These are phyloP conservation scores for Rubus idaeus DNA, from an alignment of 306 rosid genomes.

Conservation along the genomic window DNA sequence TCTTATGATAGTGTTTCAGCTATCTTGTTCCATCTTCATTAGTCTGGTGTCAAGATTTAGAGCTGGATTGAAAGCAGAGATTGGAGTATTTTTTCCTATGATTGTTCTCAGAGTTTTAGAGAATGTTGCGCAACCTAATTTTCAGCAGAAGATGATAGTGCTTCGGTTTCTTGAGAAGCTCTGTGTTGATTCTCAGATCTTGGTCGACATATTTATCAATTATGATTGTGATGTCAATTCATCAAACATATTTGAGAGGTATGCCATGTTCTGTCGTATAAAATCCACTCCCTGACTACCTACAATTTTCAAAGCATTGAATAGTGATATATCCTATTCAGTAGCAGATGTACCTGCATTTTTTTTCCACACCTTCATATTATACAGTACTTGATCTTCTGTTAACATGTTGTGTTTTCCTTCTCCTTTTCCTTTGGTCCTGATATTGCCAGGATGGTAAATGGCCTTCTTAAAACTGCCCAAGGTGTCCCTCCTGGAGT, in stretches of 20 bases:
- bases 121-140: conserved; percentile 95
- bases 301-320: conserved; percentile 9
- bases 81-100: conserved; percentile 99
- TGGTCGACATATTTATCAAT: conserved; percentile 94
- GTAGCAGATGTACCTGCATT: conserved; percentile 17
- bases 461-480: conserved; percentile 99
- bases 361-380: background rate
- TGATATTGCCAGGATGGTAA: conserved; percentile 79
- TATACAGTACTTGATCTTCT: conserved; percentile 22
- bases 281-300: conserved; percentile 12
- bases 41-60: conserved; percentile 98
- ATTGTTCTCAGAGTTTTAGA: conserved; percentile 97
- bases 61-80: conserved; percentile 97
- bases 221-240: conserved; percentile 99
- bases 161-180: conserved; percentile 95
- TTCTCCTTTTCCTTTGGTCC: conserved; percentile 18
- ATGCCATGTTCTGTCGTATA: conserved; percentile 30
- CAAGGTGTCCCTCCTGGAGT: conserved; percentile 99
- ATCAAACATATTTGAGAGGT: conserved; percentile 99
- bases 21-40: conserved; percentile 97
- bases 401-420: conserved; percentile 20
- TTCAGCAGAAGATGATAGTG: conserved; percentile 98
- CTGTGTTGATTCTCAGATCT: conserved; percentile 89
- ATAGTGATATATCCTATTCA: conserved; percentile 27
- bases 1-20: conserved; percentile 92